phyloP scores from a whole-genome alignment of 2,329 filamentous ascomycete species.

The Didymella pomorum region DNA sequence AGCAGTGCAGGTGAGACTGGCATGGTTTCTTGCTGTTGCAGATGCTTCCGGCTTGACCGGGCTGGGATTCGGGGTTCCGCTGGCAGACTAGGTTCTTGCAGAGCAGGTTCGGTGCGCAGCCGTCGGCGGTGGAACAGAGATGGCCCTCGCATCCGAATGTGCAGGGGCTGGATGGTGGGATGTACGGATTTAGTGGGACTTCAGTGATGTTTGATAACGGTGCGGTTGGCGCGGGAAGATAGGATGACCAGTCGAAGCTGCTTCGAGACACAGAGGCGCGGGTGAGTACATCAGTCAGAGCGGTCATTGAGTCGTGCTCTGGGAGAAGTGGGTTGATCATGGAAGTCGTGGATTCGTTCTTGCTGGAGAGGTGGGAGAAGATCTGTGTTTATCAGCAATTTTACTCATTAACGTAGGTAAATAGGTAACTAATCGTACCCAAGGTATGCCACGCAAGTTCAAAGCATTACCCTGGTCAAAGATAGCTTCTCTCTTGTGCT shows the following conservation, averaged over 20 bases:
- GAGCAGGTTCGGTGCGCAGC: constrained; percentile 35
- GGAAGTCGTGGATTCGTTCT: constrained; percentile 34
- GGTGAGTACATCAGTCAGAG: constrained; percentile 32
- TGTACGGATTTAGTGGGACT: constrained; percentile 41
- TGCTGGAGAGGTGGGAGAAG: constrained; percentile 41
- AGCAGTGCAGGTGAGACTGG: constrained; percentile 39
- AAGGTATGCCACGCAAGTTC: constrained; percentile 48
- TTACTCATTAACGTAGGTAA: not conserved
- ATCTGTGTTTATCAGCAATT: constrained; percentile 27
- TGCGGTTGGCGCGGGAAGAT: constrained; percentile 32
- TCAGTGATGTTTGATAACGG: constrained; percentile 31
- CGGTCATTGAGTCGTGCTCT: constrained; percentile 33
- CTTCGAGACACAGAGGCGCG: constrained; percentile 36
- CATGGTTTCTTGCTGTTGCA: constrained; percentile 44
- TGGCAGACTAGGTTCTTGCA: constrained; percentile 47
- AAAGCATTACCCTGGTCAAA: constrained; percentile 49
- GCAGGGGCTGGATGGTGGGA: constrained; percentile 38
- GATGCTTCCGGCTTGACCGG: constrained; percentile 34
- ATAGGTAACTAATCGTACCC: constrained; percentile 30
- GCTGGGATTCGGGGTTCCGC: constrained; percentile 29
- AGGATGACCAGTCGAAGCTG: constrained; percentile 43
- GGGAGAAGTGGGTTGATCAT: constrained; percentile 36
- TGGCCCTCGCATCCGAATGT: constrained; percentile 44
- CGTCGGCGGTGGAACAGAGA: constrained; percentile 41
- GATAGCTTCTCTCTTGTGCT: constrained; percentile 44